Conservation (phyloP, 768 basidiomycete genomes). For the Sporobolomyces pararoseus region DNA sequence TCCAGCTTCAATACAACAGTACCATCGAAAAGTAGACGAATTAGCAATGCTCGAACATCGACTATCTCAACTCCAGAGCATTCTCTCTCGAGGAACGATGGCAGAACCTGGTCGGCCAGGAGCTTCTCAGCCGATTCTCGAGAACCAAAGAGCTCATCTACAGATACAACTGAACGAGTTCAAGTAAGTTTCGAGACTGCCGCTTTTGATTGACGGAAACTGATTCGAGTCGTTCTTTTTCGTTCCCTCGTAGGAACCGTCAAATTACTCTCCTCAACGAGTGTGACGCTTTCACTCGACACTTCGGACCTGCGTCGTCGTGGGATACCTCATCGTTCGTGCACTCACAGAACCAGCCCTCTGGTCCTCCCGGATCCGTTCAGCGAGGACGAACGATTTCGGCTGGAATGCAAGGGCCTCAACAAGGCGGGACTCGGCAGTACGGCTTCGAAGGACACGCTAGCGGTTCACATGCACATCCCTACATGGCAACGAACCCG, state of each 20-base stretch:
- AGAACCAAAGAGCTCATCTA: constrained; percentile 2
- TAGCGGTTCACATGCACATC: background rate
- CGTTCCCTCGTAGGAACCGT: background rate
- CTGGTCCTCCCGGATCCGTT: background rate
- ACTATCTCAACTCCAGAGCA: background rate
- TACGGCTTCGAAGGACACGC: no score
- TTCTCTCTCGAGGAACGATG: constrained; percentile 3
- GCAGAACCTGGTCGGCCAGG: constrained; percentile 10
- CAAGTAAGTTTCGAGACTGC: constrained; percentile 11
- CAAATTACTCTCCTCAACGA: constrained; percentile 13
- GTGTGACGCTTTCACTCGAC: constrained; percentile 17
- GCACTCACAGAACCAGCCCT: background rate
- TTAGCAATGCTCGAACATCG: background rate
- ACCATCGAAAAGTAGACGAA: constrained; percentile 18
- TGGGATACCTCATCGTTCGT: background rate
- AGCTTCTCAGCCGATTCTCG: background rate
- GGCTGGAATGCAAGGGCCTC: background rate
- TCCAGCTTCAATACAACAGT: constrained; percentile 10
- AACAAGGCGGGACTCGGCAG: no score
- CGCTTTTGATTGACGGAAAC: background rate
- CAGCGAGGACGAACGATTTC: constrained; percentile 2
- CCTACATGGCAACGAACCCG: no score
- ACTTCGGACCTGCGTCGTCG: constrained; percentile 2
- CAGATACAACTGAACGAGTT: constrained; percentile 9
- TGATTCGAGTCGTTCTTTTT: background rate